Conservation (phyloP, 208 protist genomes). For the Acanthamoeba divionensis region DNA sequence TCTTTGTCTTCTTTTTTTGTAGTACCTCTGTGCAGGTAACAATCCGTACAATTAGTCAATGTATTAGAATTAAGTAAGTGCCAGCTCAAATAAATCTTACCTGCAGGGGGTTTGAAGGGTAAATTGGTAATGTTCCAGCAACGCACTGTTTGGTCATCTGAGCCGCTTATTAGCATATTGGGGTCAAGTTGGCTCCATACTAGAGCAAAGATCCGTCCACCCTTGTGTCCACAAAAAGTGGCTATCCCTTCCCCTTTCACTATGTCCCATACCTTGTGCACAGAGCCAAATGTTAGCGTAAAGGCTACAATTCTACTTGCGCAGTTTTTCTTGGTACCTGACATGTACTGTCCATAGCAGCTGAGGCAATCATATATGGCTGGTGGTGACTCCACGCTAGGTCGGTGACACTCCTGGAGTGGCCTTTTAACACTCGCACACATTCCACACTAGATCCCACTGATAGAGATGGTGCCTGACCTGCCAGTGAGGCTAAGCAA, state of each 20-base stretch:
- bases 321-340: no score
- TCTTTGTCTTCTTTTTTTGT: no score
- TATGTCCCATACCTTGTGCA: not conserved
- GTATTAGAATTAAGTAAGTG: no score
- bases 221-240: not conserved
- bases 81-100: no score
- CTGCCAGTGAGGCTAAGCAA: not conserved
- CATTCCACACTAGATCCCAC: constrained; percentile 1
- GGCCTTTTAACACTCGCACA: not conserved
- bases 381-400: constrained; percentile 36
- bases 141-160: not conserved
- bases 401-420: constrained; percentile 18
- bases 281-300: not conserved
- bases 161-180: not conserved
- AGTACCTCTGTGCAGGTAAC: no score
- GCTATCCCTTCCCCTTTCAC: not conserved
- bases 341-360: constrained; percentile 9
- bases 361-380: not conserved
- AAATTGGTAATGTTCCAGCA: constrained; percentile 33
- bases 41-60: no score
- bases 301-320: not conserved
- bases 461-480: not conserved
- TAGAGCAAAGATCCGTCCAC: not conserved
- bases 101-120: no score
- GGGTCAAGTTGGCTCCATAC: constrained; percentile 1